Percentiles rank a stretch among this genome's conserved stretches.
Evolutionary conservation across 2,329 filamentous ascomycete genomes (phyloP).

Genomic region (Plectosphaerella cucumerina): DNA sequence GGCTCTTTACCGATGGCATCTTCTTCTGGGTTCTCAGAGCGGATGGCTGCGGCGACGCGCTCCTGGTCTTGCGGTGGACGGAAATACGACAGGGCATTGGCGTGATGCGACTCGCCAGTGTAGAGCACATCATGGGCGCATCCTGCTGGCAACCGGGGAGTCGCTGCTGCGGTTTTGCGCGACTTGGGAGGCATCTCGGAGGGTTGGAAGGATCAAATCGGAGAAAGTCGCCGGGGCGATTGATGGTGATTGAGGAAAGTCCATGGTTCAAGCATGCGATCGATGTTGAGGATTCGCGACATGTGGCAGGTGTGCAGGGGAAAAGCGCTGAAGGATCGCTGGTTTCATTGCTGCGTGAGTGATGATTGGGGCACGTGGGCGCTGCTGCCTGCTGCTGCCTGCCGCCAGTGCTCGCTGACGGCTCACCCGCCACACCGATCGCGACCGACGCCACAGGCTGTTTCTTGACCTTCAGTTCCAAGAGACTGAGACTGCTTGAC

Average conservation of each 20-base stretch:
- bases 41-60: background rate
- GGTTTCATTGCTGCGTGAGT: background rate
- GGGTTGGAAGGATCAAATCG: too few relatives aligned
- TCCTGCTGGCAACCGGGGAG: background rate
- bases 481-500: too few relatives aligned
- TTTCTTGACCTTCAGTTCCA: too few relatives aligned
- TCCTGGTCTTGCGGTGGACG: background rate
- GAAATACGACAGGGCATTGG: background rate
- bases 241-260: too few relatives aligned
- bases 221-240: too few relatives aligned
- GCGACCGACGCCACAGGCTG: too few relatives aligned
- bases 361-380: background rate
- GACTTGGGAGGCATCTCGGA: background rate
- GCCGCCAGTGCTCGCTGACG: background rate
- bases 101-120: background rate
- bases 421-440: too few relatives aligned
- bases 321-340: background rate
- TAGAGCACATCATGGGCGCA: background rate
- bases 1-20: conserved; percentile 20
- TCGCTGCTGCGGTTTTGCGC: background rate
- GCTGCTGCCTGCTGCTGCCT: background rate
- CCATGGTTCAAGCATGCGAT: too few relatives aligned
- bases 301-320: too few relatives aligned
- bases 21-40: background rate
- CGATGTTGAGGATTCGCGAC: too few relatives aligned